A percentile compares a stretch with the other conserved stretches of the same genome.
Conservation (phyloP, 2,329 filamentous ascomycete genomes). For the Fusarium tricinctum region DNA sequence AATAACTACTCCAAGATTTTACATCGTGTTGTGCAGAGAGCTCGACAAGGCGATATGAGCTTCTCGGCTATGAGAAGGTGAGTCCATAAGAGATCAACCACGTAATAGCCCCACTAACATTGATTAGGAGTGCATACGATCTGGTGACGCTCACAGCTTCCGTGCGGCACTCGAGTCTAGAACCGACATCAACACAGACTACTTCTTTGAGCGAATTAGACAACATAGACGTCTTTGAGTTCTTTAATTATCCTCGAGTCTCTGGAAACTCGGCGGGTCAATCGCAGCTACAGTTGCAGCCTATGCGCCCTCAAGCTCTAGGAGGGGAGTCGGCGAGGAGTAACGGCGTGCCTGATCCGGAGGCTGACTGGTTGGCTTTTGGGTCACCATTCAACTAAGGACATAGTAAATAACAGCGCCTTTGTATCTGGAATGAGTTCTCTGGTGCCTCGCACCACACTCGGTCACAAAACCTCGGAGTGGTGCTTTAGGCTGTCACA, state of each 20-base stretch:
- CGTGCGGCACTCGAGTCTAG: constrained; percentile 55
- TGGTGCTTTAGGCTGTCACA: not conserved
- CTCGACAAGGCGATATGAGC: constrained; percentile 54
- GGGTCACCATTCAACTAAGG: constrained; percentile 29
- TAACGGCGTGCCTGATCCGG: constrained; percentile 29
- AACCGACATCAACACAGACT: constrained; percentile 57
- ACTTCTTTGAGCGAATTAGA: constrained; percentile 59
- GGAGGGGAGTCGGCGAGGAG: constrained; percentile 16
- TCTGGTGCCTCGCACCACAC: not conserved
- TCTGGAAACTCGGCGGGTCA: constrained; percentile 42
- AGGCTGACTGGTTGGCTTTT: constrained; percentile 40
- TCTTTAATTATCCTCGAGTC: constrained; percentile 60
- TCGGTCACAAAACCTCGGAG: not conserved
- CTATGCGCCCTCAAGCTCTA: constrained; percentile 11
- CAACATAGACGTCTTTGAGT: constrained; percentile 61
- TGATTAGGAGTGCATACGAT: constrained; percentile 57
- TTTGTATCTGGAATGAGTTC: not conserved
- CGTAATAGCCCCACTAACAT: constrained; percentile 1
- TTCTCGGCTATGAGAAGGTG: constrained; percentile 60
- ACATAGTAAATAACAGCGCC: not conserved
- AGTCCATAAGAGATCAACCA: not conserved
- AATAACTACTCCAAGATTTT: constrained; percentile 60
- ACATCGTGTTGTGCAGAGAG: constrained; percentile 56
- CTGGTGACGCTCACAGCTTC: constrained; percentile 56
- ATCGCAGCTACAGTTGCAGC: constrained; percentile 8